These are phyloP conservation scores for Malus hybrid DNA, from an alignment of 331 rosid genomes.

Conservation along the genomic window DNA sequence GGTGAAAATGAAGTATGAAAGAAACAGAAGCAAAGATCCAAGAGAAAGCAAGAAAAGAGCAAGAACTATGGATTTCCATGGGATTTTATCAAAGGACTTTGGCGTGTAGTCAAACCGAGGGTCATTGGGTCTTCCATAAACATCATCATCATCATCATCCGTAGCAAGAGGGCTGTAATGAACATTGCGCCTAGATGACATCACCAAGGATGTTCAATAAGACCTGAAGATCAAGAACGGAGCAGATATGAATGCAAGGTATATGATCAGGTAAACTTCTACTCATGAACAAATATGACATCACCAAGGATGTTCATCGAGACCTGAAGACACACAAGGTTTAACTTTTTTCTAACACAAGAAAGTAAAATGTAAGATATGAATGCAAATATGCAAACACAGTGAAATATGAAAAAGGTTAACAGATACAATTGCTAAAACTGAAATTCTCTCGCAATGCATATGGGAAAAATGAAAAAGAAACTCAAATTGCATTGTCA, in stretches of 20 bases:
- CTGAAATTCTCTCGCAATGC: background rate
- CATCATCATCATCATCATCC: constrained; percentile 44
- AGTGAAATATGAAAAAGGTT: too few species aligned
- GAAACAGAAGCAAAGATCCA: constrained; percentile 67
- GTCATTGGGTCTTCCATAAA: constrained; percentile 43
- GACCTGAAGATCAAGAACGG: constrained; percentile 3
- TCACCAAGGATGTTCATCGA: too few species aligned
- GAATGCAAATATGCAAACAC: too few species aligned
- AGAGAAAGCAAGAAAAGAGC: constrained; percentile 74
- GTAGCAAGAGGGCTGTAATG: constrained; percentile 57
- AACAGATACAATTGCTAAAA: too few species aligned
- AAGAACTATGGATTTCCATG: constrained; percentile 89
- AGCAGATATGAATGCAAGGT: background rate
- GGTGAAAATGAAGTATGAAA: constrained; percentile 69
- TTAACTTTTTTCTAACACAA: too few species aligned
- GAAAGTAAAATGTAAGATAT: too few species aligned
- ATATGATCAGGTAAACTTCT: too few species aligned
- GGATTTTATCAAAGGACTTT: constrained; percentile 64
- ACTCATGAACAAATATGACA: too few species aligned
- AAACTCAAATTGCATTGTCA: background rate
- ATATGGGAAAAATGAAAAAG: background rate
- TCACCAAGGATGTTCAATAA: constrained; percentile 10
- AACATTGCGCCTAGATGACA: constrained; percentile 72
- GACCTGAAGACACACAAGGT: too few species aligned
- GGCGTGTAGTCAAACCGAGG: constrained; percentile 89